A percentile compares a stretch with the other conserved stretches of the same genome.
These are phyloP conservation scores for Rhodotorula sp. DNA, from an alignment of 1,284 basidiomycete genomes.

Conservation along the genomic window DNA sequence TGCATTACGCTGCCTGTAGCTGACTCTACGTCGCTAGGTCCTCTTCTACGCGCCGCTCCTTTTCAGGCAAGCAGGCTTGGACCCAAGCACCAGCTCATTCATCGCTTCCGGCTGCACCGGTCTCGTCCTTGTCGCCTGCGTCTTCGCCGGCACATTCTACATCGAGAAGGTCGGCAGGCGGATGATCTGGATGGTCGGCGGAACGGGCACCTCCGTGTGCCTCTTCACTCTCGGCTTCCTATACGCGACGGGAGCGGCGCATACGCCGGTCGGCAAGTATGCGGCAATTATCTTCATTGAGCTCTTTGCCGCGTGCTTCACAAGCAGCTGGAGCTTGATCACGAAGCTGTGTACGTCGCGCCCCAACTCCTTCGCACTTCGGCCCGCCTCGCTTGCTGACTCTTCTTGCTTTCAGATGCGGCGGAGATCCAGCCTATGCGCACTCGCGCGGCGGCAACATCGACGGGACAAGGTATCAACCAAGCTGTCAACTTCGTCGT, in stretches of 20 bases:
- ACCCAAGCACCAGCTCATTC: conserved; percentile 7
- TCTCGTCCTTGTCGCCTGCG: conserved; percentile 53
- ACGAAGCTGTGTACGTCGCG: conserved; percentile 11
- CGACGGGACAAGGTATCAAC: conserved; percentile 46
- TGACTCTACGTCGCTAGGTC: too few species aligned
- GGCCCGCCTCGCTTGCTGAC: background rate
- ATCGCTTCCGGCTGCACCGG: conserved; percentile 54
- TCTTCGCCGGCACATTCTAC: conserved; percentile 14
- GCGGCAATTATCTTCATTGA: conserved; percentile 57
- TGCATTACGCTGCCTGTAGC: background rate
- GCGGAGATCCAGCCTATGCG: conserved; percentile 54
- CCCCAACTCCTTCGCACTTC: too few species aligned
- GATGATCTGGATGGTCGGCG: conserved; percentile 53
- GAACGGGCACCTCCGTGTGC: conserved; percentile 51
- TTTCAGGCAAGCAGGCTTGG: conserved; percentile 51
- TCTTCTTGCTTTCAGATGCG: conserved; percentile 41
- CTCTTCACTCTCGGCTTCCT: conserved; percentile 54
- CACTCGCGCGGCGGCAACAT: conserved; percentile 51
- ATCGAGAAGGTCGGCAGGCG: conserved; percentile 18
- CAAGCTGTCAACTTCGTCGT: conserved; percentile 56
- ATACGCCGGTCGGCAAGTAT: conserved; percentile 49
- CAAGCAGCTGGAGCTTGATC: conserved; percentile 15
- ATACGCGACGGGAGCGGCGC: conserved; percentile 51
- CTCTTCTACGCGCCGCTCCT: conserved; percentile 57
- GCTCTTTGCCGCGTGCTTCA: conserved; percentile 19